A percentile compares a stretch with the other conserved stretches of the same genome.
These are phyloP conservation scores for Ensete glaucum DNA, from an alignment of 176 grass and related monocot genomes.

Conservation along the genomic window DNA sequence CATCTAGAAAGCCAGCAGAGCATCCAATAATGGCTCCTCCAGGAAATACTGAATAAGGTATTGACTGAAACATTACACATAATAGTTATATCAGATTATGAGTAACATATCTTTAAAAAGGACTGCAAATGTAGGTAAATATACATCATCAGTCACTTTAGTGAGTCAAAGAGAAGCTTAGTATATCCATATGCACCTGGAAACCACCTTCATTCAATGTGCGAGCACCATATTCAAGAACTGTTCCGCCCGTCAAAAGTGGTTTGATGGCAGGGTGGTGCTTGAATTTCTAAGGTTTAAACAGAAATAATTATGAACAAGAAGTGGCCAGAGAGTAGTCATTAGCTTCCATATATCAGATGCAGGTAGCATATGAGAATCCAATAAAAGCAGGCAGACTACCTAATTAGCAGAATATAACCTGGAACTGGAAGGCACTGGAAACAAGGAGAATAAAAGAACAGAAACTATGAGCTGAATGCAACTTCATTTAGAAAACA, in stretches of 20 bases:
- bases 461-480: too few species aligned
- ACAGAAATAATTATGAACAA: constrained; percentile 3
- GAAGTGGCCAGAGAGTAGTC: background rate
- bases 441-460: too few species aligned
- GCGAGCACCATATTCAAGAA: constrained; percentile 85
- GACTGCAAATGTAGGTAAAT: background rate
- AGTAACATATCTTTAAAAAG: background rate
- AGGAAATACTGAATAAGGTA: constrained; percentile 88
- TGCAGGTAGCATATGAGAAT: background rate
- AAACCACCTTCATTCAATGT: constrained; percentile 98
- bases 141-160: background rate
- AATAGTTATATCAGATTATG: background rate
- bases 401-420: background rate
- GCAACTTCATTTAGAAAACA: too few species aligned
- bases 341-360: background rate
- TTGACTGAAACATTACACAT: constrained; percentile 54
- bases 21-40: constrained; percentile 95
- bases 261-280: constrained; percentile 63
- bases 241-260: constrained; percentile 71
- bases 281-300: constrained; percentile 77
- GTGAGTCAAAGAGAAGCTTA: background rate
- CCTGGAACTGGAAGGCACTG: background rate
- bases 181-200: constrained; percentile 35
- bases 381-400: background rate
- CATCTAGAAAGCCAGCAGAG: constrained; percentile 92